Evolutionary conservation across 129 eudicot species (phyloP), one percentile per base, ranked within the genome.

Genomic region (Arctium lappa): DNA sequence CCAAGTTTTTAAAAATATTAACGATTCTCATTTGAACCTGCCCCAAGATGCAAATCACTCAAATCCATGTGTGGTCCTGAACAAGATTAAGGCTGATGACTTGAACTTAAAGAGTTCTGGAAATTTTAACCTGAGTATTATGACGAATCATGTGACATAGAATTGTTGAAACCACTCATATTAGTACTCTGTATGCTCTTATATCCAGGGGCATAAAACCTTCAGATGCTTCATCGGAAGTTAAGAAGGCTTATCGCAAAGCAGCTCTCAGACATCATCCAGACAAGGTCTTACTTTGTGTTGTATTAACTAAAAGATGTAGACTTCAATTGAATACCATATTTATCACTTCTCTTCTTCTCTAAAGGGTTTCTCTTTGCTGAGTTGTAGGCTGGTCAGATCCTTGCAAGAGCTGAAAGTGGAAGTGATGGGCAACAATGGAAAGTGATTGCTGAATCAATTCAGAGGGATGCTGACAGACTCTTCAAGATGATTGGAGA

Each of bases 241-340:
- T 95, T 53, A 95, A 93, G 89, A 95, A 91, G 87, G 99, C 98
- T 53, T 95, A 95, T 74, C 84, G 97, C 8, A 95, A 89, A 90
- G 99, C 99, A 77, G 99, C 99, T 80, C 95, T 95, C 75, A 88
- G 87, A 85, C 99, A 95, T 88, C 99, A 95, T 81, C 99, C 98
- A 50, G 99, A 95, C 91, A 95, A 95, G 98, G 99, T 95, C 44
- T 75, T 70, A 36, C 44, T 68, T 86, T 69, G 16, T 44, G 36
- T 38, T 42, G 53, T 69, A 22, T 18, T 74, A 11, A 34, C 65
- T 32, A 66, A 65, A 53, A 65, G 31, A 78, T 30, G 69, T 44
- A 40, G 30, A 60, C 69, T 85, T 74, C 34, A 0, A 32, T 38
- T 44, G 11, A 65, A 32, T 76, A 4, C 46, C 18, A 53, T 77